Base-by-base conservation (phyloP, 192 early-diverging fungal species). In the Backusella luteola region DNA sequence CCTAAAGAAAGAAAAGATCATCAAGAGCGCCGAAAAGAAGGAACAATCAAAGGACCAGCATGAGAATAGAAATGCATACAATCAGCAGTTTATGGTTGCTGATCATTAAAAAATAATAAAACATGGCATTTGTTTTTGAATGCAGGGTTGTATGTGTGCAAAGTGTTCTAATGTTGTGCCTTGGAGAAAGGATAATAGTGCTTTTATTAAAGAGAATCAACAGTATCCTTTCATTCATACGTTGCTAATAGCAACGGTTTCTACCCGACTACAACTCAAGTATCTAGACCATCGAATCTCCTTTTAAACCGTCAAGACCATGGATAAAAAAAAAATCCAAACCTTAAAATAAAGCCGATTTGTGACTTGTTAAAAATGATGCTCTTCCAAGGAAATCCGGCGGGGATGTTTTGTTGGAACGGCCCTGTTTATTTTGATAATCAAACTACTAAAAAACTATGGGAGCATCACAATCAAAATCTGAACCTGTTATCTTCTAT, bases 391-490 rank as follows among this genome's bases (percentile, higher is more conserved):
- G 8, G 12, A 63, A 29, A 12, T 23, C 56, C 8, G n/a, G 53
- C 21, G 19, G 9, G 19, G 53, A 56, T 56, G 56, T 63, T 63
- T 59, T 63, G 56, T 63, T 63, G 7, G n/a, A 63, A 63, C 12
- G 56, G 56, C 56, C 56, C 56, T 63, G 56, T 63, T 63, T 63
- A 29, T 63, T 63, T 63, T 63, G 56, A 63, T 63, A 68, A 68
- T n/a, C 29, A 32, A 67, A 67, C 34, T 34, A 36, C 26, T 66
- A 39, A 39, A 39, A 39, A 7, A 67, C 34, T 42, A 76, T 76
- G 76, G 76, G 76, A 56, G 68, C 76, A 32, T 34, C 49, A 63
- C 76, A 76, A 76, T 76, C 76, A 36, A 76, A 69, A 71, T 44
- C 74, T 34, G 68, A 76, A 56, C 68, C 68, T 4, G 53, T 76